Base-by-base conservation (phyloP, 345 rosid species). In the Raphanus raphanistrum region DNA sequence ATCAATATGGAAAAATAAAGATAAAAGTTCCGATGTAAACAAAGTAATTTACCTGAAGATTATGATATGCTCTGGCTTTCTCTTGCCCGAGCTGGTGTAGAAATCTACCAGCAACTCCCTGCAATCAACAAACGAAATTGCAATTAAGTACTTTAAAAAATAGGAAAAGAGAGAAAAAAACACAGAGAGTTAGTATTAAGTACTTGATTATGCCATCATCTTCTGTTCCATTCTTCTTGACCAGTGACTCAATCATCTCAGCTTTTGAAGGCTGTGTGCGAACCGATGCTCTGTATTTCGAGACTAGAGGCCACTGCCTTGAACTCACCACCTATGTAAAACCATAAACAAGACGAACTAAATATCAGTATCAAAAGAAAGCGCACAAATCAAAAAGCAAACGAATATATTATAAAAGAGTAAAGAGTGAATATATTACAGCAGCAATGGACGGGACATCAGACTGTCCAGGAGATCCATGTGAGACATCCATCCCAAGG, bases 21-120 rank as follows among this genome's bases (percentile, higher is more conserved):
- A 68, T 21, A 21, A 35, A 61, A 17, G 57, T 52, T 70, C 11
- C 4, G 10, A 26, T 64, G 68, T 15, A 41, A 1, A 75, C 29
- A 55, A 63, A 65, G 38, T 3, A 15, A 9, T 4, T 4, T 78
- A 89, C 98, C 97, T 94, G 88, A 94, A 94, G 29, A 94, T 94
- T 25, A 94, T 84, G 41, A 94, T 89, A 72, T 90, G 98, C 17
- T 90, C 93, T 21, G 96, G 98, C 82, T 94, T 94, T 50, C 93
- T 85, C 84, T 90, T 84, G 31, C 86, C 89, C 1, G 98, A 92
- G 77, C 90, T 94, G 0, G 77, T 11, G 76, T 90, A 94, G 71
- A 94, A 94, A 81, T 94, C 98, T 59, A 92, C 45, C n/a, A 94
- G 82, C 21, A 80, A 75, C 82, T 94, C 97, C 86, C 98, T 94